Percentiles rank a stretch among this genome's conserved stretches.
phyloP scores from a whole-genome alignment of 495 filamentous ascomycete genomes.

The Aspergillus bertholletiae region DNA sequence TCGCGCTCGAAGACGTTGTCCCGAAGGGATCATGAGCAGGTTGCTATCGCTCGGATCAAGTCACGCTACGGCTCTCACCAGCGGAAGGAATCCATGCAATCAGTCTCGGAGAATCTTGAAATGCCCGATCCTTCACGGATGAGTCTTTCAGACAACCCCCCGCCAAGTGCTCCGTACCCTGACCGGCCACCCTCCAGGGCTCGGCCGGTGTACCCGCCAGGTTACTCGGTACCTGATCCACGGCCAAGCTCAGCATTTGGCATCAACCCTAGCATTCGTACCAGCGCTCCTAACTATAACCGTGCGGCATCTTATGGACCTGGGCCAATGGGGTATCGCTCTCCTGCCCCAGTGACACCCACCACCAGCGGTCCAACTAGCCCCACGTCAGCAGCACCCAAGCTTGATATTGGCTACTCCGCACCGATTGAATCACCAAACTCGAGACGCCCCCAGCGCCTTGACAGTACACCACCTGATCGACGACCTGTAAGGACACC shows the following conservation, averaged over 20 bases:
- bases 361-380: slow-evolving; percentile 27
- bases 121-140: slow-evolving; percentile 67
- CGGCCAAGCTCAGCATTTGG: slow-evolving; percentile 67
- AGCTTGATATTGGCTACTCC: slow-evolving; percentile 51
- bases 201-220: slow-evolving; percentile 65
- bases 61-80: slow-evolving; percentile 87
- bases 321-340: slow-evolving; percentile 38
- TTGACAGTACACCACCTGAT: slow-evolving; percentile 32
- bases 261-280: slow-evolving; percentile 52
- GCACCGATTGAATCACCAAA: slow-evolving; percentile 46
- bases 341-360: slow-evolving; percentile 32
- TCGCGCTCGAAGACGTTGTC: slow-evolving; percentile 82
- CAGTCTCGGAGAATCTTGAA: slow-evolving; percentile 58
- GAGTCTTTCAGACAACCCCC: slow-evolving; percentile 40
- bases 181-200: slow-evolving; percentile 37
- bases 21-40: slow-evolving; percentile 86
- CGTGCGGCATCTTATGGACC: slow-evolving; percentile 35
- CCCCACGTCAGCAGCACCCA: slow-evolving; percentile 29
- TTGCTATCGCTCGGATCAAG: slow-evolving; percentile 86
- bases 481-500: slow-evolving; percentile 33
- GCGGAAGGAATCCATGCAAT: slow-evolving; percentile 48
- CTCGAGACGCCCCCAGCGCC: slow-evolving; percentile 28
- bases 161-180: slow-evolving; percentile 36
- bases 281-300: slow-evolving; percentile 36
- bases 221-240: slow-evolving; percentile 39